Base-by-base conservation (phyloP, 352 stramenopile species). In the Pythium aphanidermatum region DNA sequence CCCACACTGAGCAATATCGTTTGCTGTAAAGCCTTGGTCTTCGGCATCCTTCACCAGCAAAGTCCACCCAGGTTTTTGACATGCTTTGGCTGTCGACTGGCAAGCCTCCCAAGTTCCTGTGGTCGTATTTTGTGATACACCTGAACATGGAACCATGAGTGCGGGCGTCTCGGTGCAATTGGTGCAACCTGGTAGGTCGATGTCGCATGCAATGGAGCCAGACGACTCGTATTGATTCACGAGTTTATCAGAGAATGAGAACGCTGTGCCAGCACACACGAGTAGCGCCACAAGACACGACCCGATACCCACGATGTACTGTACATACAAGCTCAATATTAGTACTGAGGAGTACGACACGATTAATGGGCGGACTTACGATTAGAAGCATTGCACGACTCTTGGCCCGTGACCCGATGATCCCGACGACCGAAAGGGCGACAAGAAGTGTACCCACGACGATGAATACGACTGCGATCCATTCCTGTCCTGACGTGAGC, bases 391-490 rank as follows among this genome's bases (percentile, higher is more conserved):
- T 49, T 12, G 74, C 71, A 46, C 81, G 63, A 41, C 74, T 91
- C 62, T 91, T 93, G 51, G 78, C 56, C 20, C 70, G 66, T 2
- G 78, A 67, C 23, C 74, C 78, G 46, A 91, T 68, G 45, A 87
- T 60, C 5, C 81, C 81, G 40, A 91, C 42, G 23, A 82, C 57
- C 4, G 81, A 77, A 28, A 90, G 46, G 35, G 68, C 74, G 20
- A 86, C 52, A 46, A 91, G 55, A 10, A 86, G 20, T 28, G 79
- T 83, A 33, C 78, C 81, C 14, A 83, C 70, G 19, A 77, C 58
- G 40, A 90, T 80, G 40, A 91, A 86, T 32, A 91, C 57, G 35
- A 85, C 49, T 2, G 73, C 80, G 40, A 92, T 86, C 81, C 81
- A 92, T 10, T 76, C 54, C 44, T 87, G 71, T 1, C 76, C 77